Conservation (phyloP, 306 rosid species). For the Sphenostylis stenocarpa region DNA sequence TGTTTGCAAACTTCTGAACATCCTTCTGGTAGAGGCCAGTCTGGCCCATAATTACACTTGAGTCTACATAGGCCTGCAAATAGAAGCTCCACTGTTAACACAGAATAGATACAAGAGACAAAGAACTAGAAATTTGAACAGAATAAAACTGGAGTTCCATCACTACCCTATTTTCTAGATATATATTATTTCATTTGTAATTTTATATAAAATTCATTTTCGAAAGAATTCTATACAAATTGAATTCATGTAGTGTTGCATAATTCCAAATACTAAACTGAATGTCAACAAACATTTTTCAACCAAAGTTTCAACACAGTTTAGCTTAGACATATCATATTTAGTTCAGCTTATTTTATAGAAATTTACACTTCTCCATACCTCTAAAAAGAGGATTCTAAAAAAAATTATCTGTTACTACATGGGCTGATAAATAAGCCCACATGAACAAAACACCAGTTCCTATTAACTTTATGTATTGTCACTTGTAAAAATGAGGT, state of each 20-base stretch:
- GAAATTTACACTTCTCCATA: neutral
- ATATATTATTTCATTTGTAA: neutral
- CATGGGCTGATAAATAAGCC: neutral
- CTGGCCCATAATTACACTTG: conserved; percentile 79
- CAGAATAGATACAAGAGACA: conserved; percentile 18
- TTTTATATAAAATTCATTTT: conserved; percentile 4
- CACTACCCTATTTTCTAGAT: conserved; percentile 3
- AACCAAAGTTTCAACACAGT: neutral
- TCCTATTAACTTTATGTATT: neutral
- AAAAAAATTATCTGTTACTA: neutral
- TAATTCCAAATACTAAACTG: conserved; percentile 9
- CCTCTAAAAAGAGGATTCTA: neutral
- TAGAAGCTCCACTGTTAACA: conserved; percentile 6
- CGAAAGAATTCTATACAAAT: neutral
- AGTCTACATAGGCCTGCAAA: conserved; percentile 73
- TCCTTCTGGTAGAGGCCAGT: conserved; percentile 52
- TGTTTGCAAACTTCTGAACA: conserved; percentile 55
- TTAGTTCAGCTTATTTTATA: neutral
- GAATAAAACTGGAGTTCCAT: conserved; percentile 8
- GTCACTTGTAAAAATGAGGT: neutral
- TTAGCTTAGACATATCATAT: neutral
- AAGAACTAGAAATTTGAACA: neutral
- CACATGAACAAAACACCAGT: neutral
- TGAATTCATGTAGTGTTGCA: neutral
- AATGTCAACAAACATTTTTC: neutral